Evolutionary conservation across 139 green algal species (phyloP), one percentile per base, ranked within the genome.

Genomic region (Dunaliella primolecta): DNA sequence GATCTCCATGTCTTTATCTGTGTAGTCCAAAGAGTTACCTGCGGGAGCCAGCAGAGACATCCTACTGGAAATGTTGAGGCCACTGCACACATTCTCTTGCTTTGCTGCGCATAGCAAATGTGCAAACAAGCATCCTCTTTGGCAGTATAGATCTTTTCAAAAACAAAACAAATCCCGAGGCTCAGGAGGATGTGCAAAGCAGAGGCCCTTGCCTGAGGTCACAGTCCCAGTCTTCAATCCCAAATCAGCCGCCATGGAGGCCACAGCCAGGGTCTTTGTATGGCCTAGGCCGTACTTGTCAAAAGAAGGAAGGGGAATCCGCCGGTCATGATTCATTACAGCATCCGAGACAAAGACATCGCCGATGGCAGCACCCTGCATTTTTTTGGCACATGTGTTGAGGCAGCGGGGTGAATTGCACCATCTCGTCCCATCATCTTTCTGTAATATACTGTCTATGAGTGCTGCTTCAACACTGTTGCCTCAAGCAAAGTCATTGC

Each of bases 11-110:
- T 96, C 95, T 83, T 92, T 91, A 7, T 95, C 89, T 20, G 88
- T 95, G 85, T 93, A 95, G 86, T 98, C 96, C 24, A 99, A 86
- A 0, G 91, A 96, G 90, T 99, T 99, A 82, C 96, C 95, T 20
- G 91, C 92, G 25, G 89, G 1, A 27, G 37, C 33, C 38, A 38
- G 35, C 11, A n/a, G 35, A 15, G 3, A 31, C 30, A 72, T 20
- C 23, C 1, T 56, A 46, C 25, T 80, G 37, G 32, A 84, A 11
- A 36, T 20, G 31, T 29, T 2, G n/a, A n/a, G n/a, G n/a, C n/a
- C n/a, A n/a, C n/a, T n/a, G n/a, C n/a, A n/a, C n/a, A n/a, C n/a
- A n/a, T n/a, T n/a, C n/a, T n/a, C n/a, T n/a, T n/a, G n/a, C n/a
- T n/a, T n/a, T n/a, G n/a, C n/a, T n/a, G n/a, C n/a, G n/a, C n/a